A percentile compares a stretch with the other conserved stretches of the same genome.
Evolutionary conservation across 495 filamentous ascomycete species (phyloP).

Genomic region (Glutinoglossum americanum): DNA sequence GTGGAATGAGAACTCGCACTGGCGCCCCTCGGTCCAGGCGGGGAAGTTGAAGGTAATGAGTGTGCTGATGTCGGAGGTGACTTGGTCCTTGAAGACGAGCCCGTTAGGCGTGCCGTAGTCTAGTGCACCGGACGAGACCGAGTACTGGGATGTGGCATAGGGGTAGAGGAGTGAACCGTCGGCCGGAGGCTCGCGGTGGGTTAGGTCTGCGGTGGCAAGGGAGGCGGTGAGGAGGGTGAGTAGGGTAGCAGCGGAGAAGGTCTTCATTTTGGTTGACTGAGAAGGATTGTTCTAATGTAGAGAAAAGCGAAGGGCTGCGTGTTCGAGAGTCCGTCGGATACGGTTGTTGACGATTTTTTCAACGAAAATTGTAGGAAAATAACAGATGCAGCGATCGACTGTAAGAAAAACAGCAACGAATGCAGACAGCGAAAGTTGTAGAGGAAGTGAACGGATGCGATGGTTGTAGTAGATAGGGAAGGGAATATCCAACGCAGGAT

Average conservation of each 20-base stretch:
- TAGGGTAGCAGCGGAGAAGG: neutral
- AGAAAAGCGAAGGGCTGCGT: too few relatives aligned
- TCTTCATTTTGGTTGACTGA: neutral
- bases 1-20: neutral
- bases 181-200: neutral
- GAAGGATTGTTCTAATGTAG: too few relatives aligned
- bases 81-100: neutral
- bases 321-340: too few relatives aligned
- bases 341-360: too few relatives aligned
- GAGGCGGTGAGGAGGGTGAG: neutral
- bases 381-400: too few relatives aligned
- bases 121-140: neutral
- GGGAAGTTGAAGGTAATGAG: neutral
- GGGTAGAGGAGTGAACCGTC: neutral
- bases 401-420: too few relatives aligned
- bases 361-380: too few relatives aligned
- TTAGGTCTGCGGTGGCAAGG: neutral
- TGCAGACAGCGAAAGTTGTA: too few relatives aligned
- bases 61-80: neutral
- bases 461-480: too few relatives aligned
- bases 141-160: neutral
- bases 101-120: neutral
- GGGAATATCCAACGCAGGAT: too few relatives aligned
- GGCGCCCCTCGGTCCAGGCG: neutral
- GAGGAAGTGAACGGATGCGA: too few relatives aligned